Conservation (phyloP, 768 basidiomycete species). For the Trametes cubensis region DNA sequence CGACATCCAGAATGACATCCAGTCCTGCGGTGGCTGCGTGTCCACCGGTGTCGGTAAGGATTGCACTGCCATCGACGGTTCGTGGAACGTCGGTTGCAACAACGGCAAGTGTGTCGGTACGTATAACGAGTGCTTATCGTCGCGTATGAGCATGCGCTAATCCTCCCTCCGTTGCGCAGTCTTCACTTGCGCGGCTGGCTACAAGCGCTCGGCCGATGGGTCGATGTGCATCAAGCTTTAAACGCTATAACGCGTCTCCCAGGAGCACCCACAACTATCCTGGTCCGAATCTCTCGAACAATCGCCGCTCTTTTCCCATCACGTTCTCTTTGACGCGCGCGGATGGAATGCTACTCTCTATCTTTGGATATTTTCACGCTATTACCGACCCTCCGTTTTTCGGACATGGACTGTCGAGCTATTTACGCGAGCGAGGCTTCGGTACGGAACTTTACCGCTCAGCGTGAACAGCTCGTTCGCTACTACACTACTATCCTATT, state of each 20-base stretch:
- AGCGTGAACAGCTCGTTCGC: constrained; percentile 9
- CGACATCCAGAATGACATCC: constrained; percentile 62
- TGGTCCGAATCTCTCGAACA: constrained; percentile 14
- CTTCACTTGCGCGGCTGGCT: constrained; percentile 54
- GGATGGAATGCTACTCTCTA: constrained; percentile 1
- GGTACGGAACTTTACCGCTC: constrained; percentile 16
- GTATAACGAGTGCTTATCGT: constrained; percentile 28
- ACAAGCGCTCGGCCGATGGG: constrained; percentile 45
- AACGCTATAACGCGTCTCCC: constrained; percentile 17
- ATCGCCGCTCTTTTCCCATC: constrained; percentile 16
- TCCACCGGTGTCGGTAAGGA: constrained; percentile 66
- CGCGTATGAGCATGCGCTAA: constrained; percentile 6
- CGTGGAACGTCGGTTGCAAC: constrained; percentile 73
- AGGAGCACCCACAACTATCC: background rate
- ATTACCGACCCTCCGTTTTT: constrained; percentile 4
- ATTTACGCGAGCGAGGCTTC: constrained; percentile 6
- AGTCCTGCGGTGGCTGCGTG: constrained; percentile 77
- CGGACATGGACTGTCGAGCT: constrained; percentile 12
- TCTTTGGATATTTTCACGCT: constrained; percentile 7
- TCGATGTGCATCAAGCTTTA: constrained; percentile 46
- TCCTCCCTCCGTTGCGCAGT: constrained; percentile 38
- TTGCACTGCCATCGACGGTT: constrained; percentile 67
- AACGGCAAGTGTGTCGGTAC: constrained; percentile 54
- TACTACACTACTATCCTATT: constrained; percentile 6
- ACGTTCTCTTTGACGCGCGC: constrained; percentile 19